These are phyloP conservation scores for Colletotrichum sansevieriae DNA, from an alignment of 2,329 filamentous ascomycete genomes.

Conservation along the genomic window DNA sequence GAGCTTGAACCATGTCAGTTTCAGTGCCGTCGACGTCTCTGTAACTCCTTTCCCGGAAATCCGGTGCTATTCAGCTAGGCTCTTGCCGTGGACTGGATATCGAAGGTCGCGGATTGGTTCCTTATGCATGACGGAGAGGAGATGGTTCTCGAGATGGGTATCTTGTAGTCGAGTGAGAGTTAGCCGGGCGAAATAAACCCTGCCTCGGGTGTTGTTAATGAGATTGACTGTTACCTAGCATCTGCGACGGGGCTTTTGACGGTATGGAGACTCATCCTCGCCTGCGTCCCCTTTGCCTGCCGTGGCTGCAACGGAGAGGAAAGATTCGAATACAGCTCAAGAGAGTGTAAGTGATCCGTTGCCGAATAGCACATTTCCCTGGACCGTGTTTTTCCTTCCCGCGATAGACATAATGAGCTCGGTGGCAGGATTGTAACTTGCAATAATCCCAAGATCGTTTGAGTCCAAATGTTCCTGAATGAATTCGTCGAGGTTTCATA, in stretches of 20 bases:
- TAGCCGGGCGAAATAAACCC: conserved; percentile 49
- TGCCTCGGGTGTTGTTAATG: conserved; percentile 61
- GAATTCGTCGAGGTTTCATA: conserved; percentile 22
- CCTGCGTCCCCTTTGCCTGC: neutral
- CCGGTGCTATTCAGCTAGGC: no score
- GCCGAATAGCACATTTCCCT: neutral
- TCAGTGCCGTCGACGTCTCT: no score
- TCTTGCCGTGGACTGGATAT: no score
- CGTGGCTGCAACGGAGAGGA: neutral
- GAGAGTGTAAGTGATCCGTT: no score
- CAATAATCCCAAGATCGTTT: neutral
- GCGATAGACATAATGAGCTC: neutral
- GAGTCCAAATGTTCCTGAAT: conserved; percentile 20
- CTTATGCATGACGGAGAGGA: no score
- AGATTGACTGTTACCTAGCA: conserved; percentile 52
- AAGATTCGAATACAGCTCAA: fast-evolving
- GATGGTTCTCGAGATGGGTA: conserved; percentile 44
- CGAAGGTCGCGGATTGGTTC: no score
- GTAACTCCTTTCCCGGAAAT: no score
- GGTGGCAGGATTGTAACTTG: no score
- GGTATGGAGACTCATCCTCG: neutral
- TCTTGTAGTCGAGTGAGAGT: neutral
- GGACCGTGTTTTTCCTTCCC: conserved; percentile 33
- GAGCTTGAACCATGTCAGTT: no score
- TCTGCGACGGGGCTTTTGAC: conserved; percentile 23